Evolutionary conservation across 768 basidiomycete species (phyloP).

Genomic region (Tricholoma terreum): DNA sequence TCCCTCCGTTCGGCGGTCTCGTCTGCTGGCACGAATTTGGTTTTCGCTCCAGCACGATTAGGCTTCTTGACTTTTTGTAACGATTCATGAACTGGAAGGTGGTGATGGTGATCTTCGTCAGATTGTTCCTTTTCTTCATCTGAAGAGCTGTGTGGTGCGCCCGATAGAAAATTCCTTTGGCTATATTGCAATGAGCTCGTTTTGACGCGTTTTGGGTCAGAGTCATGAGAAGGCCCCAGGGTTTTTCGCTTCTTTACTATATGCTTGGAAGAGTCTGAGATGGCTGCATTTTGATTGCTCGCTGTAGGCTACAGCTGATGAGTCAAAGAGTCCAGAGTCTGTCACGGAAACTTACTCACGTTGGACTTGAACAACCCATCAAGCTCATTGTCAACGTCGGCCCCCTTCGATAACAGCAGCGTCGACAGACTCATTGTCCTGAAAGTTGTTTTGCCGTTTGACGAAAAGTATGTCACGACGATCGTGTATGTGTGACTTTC

Average conservation of each 20-base stretch:
- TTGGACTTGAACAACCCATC: conserved; percentile 59
- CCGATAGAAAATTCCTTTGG: too few relatives aligned
- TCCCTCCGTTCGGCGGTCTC: conserved; percentile 77
- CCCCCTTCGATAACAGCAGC: conserved; percentile 44
- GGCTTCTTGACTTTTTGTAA: conserved; percentile 37
- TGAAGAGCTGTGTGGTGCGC: background rate
- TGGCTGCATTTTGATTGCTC: background rate
- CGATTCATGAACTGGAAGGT: conserved; percentile 58
- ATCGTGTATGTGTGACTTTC: too few relatives aligned
- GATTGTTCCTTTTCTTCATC: conserved; percentile 18
- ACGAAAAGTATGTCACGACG: too few relatives aligned
- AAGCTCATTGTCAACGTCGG: conserved; percentile 55
- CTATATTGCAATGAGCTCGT: too few relatives aligned
- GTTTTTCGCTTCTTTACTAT: conserved; percentile 33
- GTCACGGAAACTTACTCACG: conserved; percentile 30
- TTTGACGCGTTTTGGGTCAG: conserved; percentile 25
- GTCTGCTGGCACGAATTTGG: conserved; percentile 56
- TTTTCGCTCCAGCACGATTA: conserved; percentile 22
- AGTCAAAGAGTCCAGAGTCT: background rate
- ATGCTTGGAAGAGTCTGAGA: conserved; percentile 22
- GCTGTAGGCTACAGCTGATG: conserved; percentile 13
- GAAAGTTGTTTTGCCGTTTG: too few relatives aligned
- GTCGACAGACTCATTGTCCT: conserved; percentile 53
- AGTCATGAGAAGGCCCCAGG: background rate
- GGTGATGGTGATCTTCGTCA: conserved; percentile 9